Conservation (phyloP, 208 protist species). For the Trypanosoma platydactyli region DNA sequence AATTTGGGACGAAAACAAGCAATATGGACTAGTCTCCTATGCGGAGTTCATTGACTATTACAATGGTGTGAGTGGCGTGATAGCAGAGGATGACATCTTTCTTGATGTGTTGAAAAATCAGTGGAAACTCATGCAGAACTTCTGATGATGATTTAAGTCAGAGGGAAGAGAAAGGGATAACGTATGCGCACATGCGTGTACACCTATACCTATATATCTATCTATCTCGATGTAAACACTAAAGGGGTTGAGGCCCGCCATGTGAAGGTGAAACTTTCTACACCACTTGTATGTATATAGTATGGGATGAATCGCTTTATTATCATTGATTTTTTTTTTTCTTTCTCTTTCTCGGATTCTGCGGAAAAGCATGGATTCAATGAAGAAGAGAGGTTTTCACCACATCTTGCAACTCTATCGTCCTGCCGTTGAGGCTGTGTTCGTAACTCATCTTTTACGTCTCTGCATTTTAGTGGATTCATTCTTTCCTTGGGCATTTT, state of each 20-base stretch:
- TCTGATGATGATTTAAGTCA: not conserved
- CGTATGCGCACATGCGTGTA: no score
- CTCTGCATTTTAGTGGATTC: no score
- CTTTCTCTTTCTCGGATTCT: not conserved
- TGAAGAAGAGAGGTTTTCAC: no score
- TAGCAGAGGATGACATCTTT: constrained; percentile 85
- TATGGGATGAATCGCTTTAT: not conserved
- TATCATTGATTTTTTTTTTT: constrained; percentile 1
- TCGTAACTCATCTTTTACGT: no score
- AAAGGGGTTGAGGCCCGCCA: not conserved
- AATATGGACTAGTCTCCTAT: constrained; percentile 80
- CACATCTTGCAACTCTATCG: no score
- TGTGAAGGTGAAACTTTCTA: not conserved
- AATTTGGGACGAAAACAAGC: constrained; percentile 80
- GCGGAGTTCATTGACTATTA: constrained; percentile 93
- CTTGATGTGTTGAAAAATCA: constrained; percentile 73
- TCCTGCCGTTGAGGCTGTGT: no score
- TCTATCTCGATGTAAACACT: no score
- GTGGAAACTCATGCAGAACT: constrained; percentile 71
- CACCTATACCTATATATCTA: no score
- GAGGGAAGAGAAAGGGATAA: not conserved
- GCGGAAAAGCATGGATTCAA: no score
- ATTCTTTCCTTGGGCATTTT: no score
- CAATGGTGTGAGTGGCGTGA: constrained; percentile 87
- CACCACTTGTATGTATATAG: constrained; percentile 20